phyloP scores from a whole-genome alignment of 2,329 filamentous ascomycete genomes.

The Fusarium torreyae region DNA sequence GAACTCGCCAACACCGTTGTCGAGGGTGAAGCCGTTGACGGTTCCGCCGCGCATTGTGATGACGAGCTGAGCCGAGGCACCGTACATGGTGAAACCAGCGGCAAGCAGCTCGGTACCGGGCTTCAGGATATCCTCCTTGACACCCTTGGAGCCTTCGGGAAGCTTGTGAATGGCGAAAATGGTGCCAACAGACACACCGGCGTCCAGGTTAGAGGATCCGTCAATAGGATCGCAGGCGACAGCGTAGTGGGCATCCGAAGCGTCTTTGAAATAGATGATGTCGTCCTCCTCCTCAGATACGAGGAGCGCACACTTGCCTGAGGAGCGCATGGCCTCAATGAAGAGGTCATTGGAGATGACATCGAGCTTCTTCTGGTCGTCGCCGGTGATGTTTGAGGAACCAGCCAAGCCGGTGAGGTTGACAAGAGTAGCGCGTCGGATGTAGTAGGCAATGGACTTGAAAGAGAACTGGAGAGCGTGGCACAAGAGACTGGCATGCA shows the following conservation, averaged over 20 bases:
- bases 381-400: conserved; percentile 93
- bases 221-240: conserved; percentile 99
- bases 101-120: conserved; percentile 93
- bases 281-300: conserved; percentile 99
- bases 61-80: conserved; percentile 94
- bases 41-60: conserved; percentile 94
- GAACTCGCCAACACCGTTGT: conserved; percentile 97
- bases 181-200: conserved; percentile 96
- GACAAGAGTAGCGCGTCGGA: conserved; percentile 93
- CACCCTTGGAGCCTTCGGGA: conserved; percentile 79
- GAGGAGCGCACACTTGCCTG: conserved; percentile 88
- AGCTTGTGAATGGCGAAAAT: conserved; percentile 97
- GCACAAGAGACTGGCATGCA: conserved; percentile 81
- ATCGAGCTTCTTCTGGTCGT: conserved; percentile 99
- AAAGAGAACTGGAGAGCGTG: conserved; percentile 99
- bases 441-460: conserved; percentile 99
- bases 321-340: conserved; percentile 94
- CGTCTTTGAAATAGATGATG: conserved; percentile 86
- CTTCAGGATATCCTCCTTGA: conserved; percentile 87
- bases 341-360: conserved; percentile 99
- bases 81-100: conserved; percentile 99
- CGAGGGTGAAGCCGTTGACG: conserved; percentile 98
- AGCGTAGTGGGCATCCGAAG: conserved; percentile 85
- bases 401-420: conserved; percentile 96
- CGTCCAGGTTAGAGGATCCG: conserved; percentile 96